Evolutionary conservation across 2,329 filamentous ascomycete species (phyloP), one percentile per base, ranked within the genome.

Genomic region (Ophiostoma sp.): DNA sequence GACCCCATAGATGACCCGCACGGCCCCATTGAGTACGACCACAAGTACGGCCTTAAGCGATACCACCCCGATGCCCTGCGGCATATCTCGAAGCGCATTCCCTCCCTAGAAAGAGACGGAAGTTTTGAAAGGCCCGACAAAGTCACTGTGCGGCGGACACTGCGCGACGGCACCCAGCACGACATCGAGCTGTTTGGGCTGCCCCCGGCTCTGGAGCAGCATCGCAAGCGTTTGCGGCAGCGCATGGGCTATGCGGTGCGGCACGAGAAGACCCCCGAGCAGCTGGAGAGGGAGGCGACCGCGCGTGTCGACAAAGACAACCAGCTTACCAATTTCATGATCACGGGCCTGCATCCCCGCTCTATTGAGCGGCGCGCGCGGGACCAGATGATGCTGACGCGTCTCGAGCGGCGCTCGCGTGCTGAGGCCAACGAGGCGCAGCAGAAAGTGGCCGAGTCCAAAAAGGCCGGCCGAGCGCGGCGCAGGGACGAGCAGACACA

Each of bases 81-180:
- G 7, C 8, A 44, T 9, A n/a, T 42, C 2, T 40, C 38, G 38
- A 8, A 16, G 14, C 14, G 38, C 38, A 18, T 27, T 27, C 27
- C 27, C 27, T 1, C 27, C 27, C 27, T 27, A 27, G 27, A 27
- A 27, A 27, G 27, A 27, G 27, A 27, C 27, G 27, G 27, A 27
- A 27, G 27, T 27, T 27, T 27, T 27, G 27, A 27, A 62, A 27
- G 36, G 36, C 55, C 7, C 7, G 6, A 11, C 40, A 1, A 18
- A 8, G 16, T n/a, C 60, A 12, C 16, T 1, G 4, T 63, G 7
- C 40, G 16, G 60, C 60, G 7, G 8, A 42, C 60, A 2, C 60
- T 63, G 60, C 60, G 60, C 40, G 60, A 63, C n/a, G 60, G 60
- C 60, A 63, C n/a, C 40, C 14, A n/a, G 60, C 12, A 42, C 38